phyloP scores from a whole-genome alignment of 768 basidiomycete species.

The Tricholoma terreum region DNA sequence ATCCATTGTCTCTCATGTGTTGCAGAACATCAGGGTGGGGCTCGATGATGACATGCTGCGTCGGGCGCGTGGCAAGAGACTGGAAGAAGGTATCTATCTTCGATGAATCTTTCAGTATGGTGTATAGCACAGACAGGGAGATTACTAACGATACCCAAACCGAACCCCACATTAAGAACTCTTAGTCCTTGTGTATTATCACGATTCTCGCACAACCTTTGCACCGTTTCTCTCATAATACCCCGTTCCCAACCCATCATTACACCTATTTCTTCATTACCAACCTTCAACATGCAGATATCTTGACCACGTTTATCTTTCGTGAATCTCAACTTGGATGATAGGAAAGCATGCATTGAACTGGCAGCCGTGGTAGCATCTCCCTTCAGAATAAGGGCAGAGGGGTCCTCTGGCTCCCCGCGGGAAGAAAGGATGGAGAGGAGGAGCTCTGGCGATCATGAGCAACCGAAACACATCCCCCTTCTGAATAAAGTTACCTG shows the following conservation, averaged over 20 bases:
- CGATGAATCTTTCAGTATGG: neutral
- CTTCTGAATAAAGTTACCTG: conserved; percentile 46
- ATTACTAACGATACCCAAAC: conserved; percentile 77
- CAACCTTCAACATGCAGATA: conserved; percentile 66
- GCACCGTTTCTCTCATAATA: conserved; percentile 85
- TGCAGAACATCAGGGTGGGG: conserved; percentile 90
- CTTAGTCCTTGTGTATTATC: conserved; percentile 49
- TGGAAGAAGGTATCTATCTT: conserved; percentile 88
- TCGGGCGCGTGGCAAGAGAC: conserved; percentile 51
- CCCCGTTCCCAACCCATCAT: conserved; percentile 99
- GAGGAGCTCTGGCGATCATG: conserved; percentile 55
- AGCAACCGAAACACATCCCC: neutral
- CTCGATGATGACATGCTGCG: conserved; percentile 87
- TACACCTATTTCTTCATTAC: conserved; percentile 83
- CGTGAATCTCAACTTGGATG: conserved; percentile 64
- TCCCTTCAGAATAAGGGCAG: conserved; percentile 42
- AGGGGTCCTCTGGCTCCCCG: conserved; percentile 29
- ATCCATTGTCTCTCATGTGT: conserved; percentile 68
- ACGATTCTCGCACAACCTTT: conserved; percentile 54
- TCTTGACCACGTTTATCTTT: conserved; percentile 76
- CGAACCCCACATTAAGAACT: conserved; percentile 91
- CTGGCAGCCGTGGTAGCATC: conserved; percentile 55
- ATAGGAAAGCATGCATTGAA: conserved; percentile 68
- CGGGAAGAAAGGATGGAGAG: conserved; percentile 58
- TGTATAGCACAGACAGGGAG: conserved; percentile 1